Evolutionary conservation across 176 grass and related monocot genomes (phyloP).

Genomic region (Hordeum vulgare): MorexV3_pseudomolecules_assembly NC_058521.1:588165116-588165615

Average conservation of each 20-base stretch:
- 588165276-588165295: neutral
- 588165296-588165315: constrained; percentile 46
- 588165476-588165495: neutral
- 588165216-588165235: neutral
- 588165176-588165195: neutral
- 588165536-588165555: constrained; percentile 5
- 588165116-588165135: neutral
- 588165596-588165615: constrained; percentile 98
- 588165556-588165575: constrained; percentile 64
- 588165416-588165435: neutral
- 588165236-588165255: neutral
- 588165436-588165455: neutral
- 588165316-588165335: constrained; percentile 73
- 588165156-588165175: neutral
- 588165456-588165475: neutral
- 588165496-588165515: neutral
- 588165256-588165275: neutral
- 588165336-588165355: constrained; percentile 94
- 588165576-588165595: constrained; percentile 75
- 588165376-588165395: constrained; percentile 79
- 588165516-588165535: neutral
- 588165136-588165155: neutral
- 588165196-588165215: neutral
- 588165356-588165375: constrained; percentile 72
- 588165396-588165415: constrained; percentile 28